Evolutionary conservation across 805 yeast genomes (phyloP).

Genomic region (Yarrowia yakushimensis): DNA sequence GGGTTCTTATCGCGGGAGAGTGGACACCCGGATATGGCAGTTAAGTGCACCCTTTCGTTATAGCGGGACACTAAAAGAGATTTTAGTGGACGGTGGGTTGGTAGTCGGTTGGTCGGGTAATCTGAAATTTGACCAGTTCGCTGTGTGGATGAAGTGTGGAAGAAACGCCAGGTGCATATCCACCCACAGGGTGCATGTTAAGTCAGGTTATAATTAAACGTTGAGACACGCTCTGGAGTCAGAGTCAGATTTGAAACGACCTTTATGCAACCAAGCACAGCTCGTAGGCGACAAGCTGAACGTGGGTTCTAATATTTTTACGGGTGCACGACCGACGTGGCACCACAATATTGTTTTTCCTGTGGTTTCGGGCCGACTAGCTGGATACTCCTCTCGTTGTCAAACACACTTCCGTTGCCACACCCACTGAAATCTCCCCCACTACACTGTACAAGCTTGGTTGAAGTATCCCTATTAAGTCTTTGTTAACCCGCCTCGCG

Average conservation of each 20-base stretch:
- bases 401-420: neutral
- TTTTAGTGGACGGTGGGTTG: neutral
- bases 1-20: neutral
- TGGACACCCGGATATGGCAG: neutral
- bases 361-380: neutral
- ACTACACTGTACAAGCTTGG: neutral
- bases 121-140: neutral
- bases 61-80: neutral
- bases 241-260: slow-evolving; percentile 1
- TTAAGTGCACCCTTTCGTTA: neutral
- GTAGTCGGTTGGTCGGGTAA: neutral
- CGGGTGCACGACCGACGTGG: neutral
- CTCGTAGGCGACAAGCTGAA: neutral
- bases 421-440: neutral
- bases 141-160: slow-evolving; percentile 12
- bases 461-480: neutral
- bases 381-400: neutral
- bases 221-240: neutral
- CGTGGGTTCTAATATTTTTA: neutral
- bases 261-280: neutral
- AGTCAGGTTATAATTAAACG: slow-evolving; percentile 15
- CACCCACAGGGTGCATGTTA: neutral
- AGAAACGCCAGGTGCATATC: slow-evolving; percentile 5
- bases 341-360: neutral
- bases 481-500: slow-evolving; percentile 17